Evolutionary conservation across 2,329 filamentous ascomycete species (phyloP).

Genomic region (Sclerotinia spermophila): DNA sequence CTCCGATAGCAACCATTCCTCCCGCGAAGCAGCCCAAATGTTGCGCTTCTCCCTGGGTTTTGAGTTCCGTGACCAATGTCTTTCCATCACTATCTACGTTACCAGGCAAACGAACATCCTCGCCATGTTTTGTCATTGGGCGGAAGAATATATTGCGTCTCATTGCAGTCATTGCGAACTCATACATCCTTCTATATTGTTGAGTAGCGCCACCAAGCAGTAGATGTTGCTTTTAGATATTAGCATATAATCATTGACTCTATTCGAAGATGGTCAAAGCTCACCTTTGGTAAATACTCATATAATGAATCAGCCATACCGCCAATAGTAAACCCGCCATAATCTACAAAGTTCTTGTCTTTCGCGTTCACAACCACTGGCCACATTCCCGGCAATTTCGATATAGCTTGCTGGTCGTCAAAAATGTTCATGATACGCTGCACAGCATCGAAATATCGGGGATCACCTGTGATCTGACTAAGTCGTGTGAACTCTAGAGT

Average conservation of each 20-base stretch:
- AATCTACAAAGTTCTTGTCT: conserved; percentile 38
- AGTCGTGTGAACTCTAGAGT: conserved; percentile 60
- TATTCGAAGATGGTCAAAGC: not conserved
- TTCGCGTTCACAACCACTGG: conserved; percentile 51
- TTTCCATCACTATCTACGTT: conserved; percentile 35
- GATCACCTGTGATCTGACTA: conserved; percentile 58
- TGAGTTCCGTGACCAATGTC: conserved; percentile 23
- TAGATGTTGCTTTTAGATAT: conserved; percentile 21
- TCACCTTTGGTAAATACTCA: conserved; percentile 58
- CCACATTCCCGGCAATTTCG: conserved; percentile 59
- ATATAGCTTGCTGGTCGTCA: conserved; percentile 49
- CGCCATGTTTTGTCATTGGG: conserved; percentile 39
- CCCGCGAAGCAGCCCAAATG: conserved; percentile 70
- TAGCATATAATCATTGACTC: not conserved
- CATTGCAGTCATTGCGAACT: conserved; percentile 43
- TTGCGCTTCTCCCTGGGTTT: conserved; percentile 44
- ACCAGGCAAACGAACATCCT: conserved; percentile 47
- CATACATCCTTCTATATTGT: conserved; percentile 40
- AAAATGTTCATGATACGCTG: conserved; percentile 54
- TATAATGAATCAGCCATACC: conserved; percentile 55
- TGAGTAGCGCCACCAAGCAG: conserved; percentile 22
- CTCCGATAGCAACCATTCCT: conserved; percentile 65
- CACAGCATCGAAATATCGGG: conserved; percentile 58
- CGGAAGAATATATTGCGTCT: conserved; percentile 45
- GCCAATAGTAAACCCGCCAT: conserved; percentile 45